Percentiles rank a stretch among this genome's conserved stretches.
Evolutionary conservation across 2,329 filamentous ascomycete species (phyloP).

Genomic region (Hymenoscyphus occultus): DNA sequence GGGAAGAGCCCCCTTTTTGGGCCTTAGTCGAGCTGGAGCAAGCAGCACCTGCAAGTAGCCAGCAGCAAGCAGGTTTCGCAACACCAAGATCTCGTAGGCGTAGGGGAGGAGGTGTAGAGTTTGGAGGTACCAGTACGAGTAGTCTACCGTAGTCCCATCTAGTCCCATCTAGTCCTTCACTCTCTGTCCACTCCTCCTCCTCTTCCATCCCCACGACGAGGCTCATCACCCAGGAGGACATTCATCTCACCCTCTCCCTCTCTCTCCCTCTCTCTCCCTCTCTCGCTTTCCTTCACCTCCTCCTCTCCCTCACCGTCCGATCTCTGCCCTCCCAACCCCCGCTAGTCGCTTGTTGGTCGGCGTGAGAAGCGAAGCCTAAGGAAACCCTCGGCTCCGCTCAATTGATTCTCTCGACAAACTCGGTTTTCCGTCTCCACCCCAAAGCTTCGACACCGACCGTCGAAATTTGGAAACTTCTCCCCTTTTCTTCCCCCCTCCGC

Average conservation of each 20-base stretch:
- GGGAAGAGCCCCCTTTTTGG: too few relatives aligned
- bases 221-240: neutral
- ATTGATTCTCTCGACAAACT: conserved; percentile 2
- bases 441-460: conserved; percentile 5
- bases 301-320: conserved; percentile 10
- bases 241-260: conserved; percentile 11
- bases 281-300: conserved; percentile 21
- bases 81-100: too few relatives aligned
- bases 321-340: neutral
- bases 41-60: too few relatives aligned
- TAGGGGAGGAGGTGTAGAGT: too few relatives aligned
- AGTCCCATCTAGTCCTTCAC: neutral
- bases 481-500: neutral
- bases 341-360: neutral
- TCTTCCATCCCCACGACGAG: neutral
- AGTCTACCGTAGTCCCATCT: too few relatives aligned
- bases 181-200: neutral
- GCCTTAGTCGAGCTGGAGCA: too few relatives aligned
- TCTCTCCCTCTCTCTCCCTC: conserved; percentile 21
- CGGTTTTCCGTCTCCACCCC: neutral
- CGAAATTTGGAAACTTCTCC: conserved; percentile 5
- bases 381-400: neutral
- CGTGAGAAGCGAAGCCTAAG: neutral
- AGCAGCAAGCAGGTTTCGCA: too few relatives aligned
- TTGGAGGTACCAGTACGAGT: too few relatives aligned